Percentiles rank a stretch among this genome's conserved stretches.
Conservation (phyloP, 2,329 filamentous ascomycete species). For the Westerdykella aurantiaca region DNA sequence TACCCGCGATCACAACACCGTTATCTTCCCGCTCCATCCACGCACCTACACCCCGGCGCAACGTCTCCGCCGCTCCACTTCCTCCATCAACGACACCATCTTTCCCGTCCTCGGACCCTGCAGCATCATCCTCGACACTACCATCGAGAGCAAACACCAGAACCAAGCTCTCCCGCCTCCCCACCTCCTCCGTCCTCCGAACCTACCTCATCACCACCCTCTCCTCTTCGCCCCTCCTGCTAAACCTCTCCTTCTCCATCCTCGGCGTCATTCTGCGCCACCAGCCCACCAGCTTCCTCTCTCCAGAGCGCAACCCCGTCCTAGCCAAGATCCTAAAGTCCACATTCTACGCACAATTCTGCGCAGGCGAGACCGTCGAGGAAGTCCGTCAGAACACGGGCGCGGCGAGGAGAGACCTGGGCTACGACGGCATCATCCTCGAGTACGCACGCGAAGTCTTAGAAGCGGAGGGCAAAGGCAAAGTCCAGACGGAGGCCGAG, state of each 20-base stretch:
- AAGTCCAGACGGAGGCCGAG: constrained; percentile 48
- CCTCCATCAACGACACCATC: not conserved
- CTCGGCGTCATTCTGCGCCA: constrained; percentile 63
- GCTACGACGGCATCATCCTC: constrained; percentile 77
- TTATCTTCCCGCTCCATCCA: not conserved
- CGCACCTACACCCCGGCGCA: not conserved
- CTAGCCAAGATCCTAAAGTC: constrained; percentile 66
- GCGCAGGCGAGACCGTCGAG: constrained; percentile 66
- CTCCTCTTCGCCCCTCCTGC: constrained; percentile 63
- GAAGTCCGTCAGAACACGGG: constrained; percentile 63
- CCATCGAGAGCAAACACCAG: not conserved
- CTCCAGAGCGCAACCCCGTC: constrained; percentile 69
- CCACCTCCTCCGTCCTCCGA: constrained; percentile 60
- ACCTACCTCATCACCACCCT: constrained; percentile 64
- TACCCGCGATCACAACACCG: not conserved
- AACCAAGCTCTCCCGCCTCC: constrained; percentile 57
- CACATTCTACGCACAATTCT: constrained; percentile 89
- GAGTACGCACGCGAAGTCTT: constrained; percentile 81
- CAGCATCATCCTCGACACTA: constrained; percentile 52
- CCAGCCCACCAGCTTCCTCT: constrained; percentile 54
- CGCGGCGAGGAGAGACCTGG: constrained; percentile 61
- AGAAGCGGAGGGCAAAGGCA: constrained; percentile 46
- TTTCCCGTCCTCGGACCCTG: constrained; percentile 36
- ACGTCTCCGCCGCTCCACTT: not conserved
- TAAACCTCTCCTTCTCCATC: constrained; percentile 62